Base-by-base conservation (phyloP, 495 filamentous ascomycete species). In the Astrothelium subdiscretum region DNA sequence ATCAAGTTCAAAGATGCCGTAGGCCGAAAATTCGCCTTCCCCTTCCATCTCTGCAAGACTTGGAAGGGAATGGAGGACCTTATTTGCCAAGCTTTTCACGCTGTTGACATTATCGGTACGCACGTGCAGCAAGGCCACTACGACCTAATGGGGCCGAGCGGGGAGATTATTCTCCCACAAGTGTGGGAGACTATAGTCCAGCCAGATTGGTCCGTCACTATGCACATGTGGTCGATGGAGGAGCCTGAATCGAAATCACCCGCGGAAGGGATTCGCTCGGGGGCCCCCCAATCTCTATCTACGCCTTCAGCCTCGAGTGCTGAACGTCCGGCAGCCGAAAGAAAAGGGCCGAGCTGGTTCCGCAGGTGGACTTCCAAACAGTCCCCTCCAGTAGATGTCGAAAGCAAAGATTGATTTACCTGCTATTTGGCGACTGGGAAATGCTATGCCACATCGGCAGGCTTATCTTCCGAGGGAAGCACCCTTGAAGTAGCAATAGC, bases 141-240 rank as follows among this genome's bases (percentile, higher is more conserved):
- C 73, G 90, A 95, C 72, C 77, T 95, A 42, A 80, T 90, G 20
- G 88, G 87, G 0, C 89, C 89, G 1, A 85, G 92, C 69, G 87
- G 86, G 60, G 89, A 92, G 66, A 94, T 95, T 66, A 90, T 95
- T 65, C 84, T 95, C 22, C 90, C 89, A 6, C 83, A 88, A 64
- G 84, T 94, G 8, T 95, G 90, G 90, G 90, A 94, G 62, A 88
- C 83, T 59, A 84, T 91, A 57, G 75, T 95, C 51, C 83, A 94
- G 73, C 90, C 90, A 6, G 90, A 92, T 71, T 95, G 89, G 90
- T 79, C 81, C 42, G 87, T 97, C 67, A 92, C 86, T 2, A 96
- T 96, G 92, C 88, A 95, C 66, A 95, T 96, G 90, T 97, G 92
- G 92, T 91, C 92, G 3, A 87, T 96, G 78, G 83, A 82, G 3